phyloP scores from a whole-genome alignment of 257 asterid species.

The Oldenlandia corymbosa region DNA sequence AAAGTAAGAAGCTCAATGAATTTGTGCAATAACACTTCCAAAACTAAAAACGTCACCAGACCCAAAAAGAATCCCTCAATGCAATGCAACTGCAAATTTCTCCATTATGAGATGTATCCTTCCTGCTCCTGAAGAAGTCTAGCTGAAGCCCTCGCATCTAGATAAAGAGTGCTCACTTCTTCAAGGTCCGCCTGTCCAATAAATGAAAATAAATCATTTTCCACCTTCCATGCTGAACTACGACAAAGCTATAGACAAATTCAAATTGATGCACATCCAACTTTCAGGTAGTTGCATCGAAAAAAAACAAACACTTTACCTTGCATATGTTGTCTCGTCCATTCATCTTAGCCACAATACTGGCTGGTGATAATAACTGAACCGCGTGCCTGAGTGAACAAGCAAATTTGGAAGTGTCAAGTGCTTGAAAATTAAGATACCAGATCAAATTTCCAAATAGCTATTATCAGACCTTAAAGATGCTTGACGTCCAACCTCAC shows the following conservation, averaged over 20 bases:
- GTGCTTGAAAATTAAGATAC: neutral
- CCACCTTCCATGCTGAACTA: neutral
- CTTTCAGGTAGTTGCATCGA: neutral
- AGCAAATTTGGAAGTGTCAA: neutral
- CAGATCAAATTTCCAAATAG: neutral
- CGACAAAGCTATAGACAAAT: neutral
- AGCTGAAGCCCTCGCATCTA: slow-evolving; percentile 85
- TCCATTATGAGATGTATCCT: slow-evolving; percentile 70
- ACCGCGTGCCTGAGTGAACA: slow-evolving; percentile 61
- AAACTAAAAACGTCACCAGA: neutral
- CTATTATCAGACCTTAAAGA: slow-evolving; percentile 56
- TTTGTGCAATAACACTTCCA: neutral
- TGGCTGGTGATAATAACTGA: slow-evolving; percentile 84
- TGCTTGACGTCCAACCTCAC: slow-evolving; percentile 80
- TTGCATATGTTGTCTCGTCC: slow-evolving; percentile 90
- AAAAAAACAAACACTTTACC: slow-evolving; percentile 23
- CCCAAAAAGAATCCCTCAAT: neutral
- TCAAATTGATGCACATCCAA: neutral
- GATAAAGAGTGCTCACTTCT: slow-evolving; percentile 71
- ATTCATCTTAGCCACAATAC: slow-evolving; percentile 75
- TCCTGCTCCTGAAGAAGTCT: slow-evolving; percentile 93
- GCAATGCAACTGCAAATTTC: neutral
- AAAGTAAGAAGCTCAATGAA: neutral
- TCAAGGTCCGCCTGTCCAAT: slow-evolving; percentile 77
- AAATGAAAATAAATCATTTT: neutral